These are phyloP conservation scores for Phytophthora constricta DNA, from an alignment of 352 stramenopile genomes.

Conservation along the genomic window DNA sequence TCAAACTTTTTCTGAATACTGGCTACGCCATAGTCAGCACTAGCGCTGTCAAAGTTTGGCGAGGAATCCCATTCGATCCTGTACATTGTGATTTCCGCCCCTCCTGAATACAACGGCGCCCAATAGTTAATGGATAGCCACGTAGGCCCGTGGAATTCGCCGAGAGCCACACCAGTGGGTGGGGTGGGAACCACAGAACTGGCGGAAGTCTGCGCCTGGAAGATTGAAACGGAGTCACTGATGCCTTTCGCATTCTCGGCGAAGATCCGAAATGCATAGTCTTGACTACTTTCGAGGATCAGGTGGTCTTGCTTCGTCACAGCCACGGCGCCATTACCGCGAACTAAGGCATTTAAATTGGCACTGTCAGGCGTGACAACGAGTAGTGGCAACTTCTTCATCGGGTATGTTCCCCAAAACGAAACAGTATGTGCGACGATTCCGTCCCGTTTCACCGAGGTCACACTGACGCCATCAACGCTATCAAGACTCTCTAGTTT, in stretches of 20 bases:
- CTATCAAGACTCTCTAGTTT: constrained; percentile 51
- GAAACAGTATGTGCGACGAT: constrained; percentile 84
- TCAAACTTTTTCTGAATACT: constrained; percentile 91
- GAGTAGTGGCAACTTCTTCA: constrained; percentile 57
- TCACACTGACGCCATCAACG: constrained; percentile 64
- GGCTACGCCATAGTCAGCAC: constrained; percentile 79
- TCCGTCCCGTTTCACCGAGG: constrained; percentile 42
- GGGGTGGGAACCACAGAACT: constrained; percentile 73
- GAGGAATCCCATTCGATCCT: constrained; percentile 92
- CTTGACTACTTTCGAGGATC: constrained; percentile 60
- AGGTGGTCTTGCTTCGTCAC: constrained; percentile 58
- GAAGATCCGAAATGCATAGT: constrained; percentile 67
- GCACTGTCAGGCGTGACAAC: constrained; percentile 26
- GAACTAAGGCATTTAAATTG: constrained; percentile 51
- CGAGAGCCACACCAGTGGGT: constrained; percentile 78
- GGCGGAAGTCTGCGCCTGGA: constrained; percentile 48
- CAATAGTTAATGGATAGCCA: constrained; percentile 87
- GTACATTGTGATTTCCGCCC: constrained; percentile 91
- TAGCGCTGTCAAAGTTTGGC: constrained; percentile 80
- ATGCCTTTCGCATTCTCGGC: constrained; percentile 66
- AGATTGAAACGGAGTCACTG: constrained; percentile 45
- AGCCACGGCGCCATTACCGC: constrained; percentile 56
- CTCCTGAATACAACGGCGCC: constrained; percentile 87
- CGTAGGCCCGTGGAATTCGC: constrained; percentile 76
- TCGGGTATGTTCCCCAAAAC: constrained; percentile 87